phyloP scores from a whole-genome alignment of 2,329 filamentous ascomycete species.

The Ascocoryne sarcoides region DNA sequence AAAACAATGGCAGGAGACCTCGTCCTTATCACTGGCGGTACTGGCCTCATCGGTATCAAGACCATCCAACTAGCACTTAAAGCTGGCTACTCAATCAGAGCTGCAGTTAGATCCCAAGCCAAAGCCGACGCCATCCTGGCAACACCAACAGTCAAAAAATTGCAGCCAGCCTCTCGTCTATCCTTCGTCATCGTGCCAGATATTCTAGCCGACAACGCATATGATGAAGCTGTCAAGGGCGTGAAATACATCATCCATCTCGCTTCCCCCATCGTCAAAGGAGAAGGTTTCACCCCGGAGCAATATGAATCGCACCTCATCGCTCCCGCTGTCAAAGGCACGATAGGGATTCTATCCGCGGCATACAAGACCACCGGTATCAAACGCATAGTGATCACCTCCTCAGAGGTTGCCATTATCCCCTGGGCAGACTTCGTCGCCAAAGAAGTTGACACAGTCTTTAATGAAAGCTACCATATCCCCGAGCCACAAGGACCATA shows the following conservation, averaged over 20 bases:
- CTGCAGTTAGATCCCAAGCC: slow-evolving; percentile 36
- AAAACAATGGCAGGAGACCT: slow-evolving; percentile 13
- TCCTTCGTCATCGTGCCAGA: slow-evolving; percentile 32
- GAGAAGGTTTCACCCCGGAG: slow-evolving; percentile 40
- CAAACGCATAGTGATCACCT: slow-evolving; percentile 36
- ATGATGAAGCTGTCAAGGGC: slow-evolving; percentile 33
- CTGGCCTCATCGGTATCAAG: slow-evolving; percentile 43
- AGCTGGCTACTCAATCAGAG: slow-evolving; percentile 35
- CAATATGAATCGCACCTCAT: slow-evolving; percentile 23
- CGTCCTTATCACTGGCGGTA: slow-evolving; percentile 29
- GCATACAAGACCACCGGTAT: slow-evolving; percentile 31
- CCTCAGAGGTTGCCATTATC: slow-evolving; percentile 37
- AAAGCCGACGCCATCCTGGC: slow-evolving; percentile 35
- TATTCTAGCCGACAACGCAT: slow-evolving; percentile 30
- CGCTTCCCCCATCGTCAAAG: slow-evolving; percentile 18
- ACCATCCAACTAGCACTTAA: slow-evolving; percentile 31
- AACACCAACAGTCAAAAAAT: slow-evolving; percentile 24
- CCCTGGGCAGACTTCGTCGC: slow-evolving; percentile 17
- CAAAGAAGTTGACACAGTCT: slow-evolving; percentile 18
- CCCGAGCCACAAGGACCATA: slow-evolving; percentile 16
- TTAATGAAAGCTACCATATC: slow-evolving; percentile 15
- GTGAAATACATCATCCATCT: slow-evolving; percentile 31
- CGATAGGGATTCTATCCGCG: slow-evolving; percentile 30
- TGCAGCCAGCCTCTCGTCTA: slow-evolving; percentile 26
- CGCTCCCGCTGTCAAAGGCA: slow-evolving; percentile 31